phyloP scores from a whole-genome alignment of 2,329 filamentous ascomycete genomes.

The Lasiodiplodia citricola region DNA sequence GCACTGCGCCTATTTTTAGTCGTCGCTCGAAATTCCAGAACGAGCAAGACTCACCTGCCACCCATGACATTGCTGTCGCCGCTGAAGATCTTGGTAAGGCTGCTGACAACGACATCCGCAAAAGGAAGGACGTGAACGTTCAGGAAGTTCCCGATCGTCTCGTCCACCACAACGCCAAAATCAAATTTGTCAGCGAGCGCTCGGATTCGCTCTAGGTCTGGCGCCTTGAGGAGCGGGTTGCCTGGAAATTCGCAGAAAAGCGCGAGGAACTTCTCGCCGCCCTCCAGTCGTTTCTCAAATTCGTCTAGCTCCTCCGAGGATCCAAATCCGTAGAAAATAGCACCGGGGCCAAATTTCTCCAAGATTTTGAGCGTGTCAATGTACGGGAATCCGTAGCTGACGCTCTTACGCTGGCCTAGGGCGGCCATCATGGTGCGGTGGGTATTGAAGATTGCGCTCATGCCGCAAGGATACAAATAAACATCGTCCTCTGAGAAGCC shows the following conservation, averaged over 20 bases:
- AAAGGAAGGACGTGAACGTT: conserved; percentile 92
- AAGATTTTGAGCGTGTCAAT: conserved; percentile 95
- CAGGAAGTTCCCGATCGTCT: conserved; percentile 95
- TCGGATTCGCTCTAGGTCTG: conserved; percentile 83
- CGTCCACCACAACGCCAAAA: conserved; percentile 91
- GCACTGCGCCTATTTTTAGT: conserved; percentile 44
- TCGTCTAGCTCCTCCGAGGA: conserved; percentile 81
- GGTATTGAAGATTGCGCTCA: conserved; percentile 92
- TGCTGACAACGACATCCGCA: conserved; percentile 91
- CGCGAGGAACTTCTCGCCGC: conserved; percentile 77
- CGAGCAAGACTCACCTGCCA: conserved; percentile 60
- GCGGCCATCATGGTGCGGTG: conserved; percentile 75
- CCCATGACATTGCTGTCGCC: conserved; percentile 99
- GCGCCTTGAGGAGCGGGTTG: conserved; percentile 86
- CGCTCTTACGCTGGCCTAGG: conserved; percentile 71
- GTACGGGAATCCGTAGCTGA: conserved; percentile 95
- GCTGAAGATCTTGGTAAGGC: conserved; percentile 95
- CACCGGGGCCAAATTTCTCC: conserved; percentile 91
- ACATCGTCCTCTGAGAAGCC: conserved; percentile 84
- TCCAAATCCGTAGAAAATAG: conserved; percentile 83
- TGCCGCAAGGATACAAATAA: conserved; percentile 85
- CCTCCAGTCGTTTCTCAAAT: conserved; percentile 71
- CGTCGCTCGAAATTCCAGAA: conserved; percentile 20
- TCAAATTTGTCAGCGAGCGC: conserved; percentile 79
- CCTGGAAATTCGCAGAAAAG: conserved; percentile 96